phyloP scores from a whole-genome alignment of 1,284 basidiomycete species.

The Lignosus rhinocerotis region DNA sequence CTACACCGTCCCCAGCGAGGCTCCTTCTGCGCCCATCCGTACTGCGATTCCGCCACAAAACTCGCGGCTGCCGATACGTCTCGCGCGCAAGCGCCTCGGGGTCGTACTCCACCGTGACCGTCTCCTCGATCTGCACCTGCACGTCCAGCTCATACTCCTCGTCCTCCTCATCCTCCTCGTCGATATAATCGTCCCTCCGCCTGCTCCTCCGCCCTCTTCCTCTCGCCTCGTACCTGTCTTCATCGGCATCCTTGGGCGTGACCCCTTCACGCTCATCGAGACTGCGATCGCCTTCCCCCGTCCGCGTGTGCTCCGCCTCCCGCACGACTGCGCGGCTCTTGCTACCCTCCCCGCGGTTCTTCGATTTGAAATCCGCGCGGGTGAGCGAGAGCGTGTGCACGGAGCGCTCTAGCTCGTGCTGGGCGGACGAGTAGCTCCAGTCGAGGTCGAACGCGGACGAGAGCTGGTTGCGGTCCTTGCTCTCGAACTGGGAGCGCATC shows the following conservation, averaged over 20 bases:
- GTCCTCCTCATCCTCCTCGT: background rate
- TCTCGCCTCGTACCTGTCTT: background rate
- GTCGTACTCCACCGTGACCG: conserved; percentile 23
- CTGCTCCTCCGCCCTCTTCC: background rate
- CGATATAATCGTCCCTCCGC: background rate
- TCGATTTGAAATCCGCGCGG: background rate
- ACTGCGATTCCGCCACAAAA: conserved; percentile 13
- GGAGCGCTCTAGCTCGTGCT: background rate
- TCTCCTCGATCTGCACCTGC: conserved; percentile 25
- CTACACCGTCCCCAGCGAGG: no score
- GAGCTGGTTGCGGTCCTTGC: conserved; percentile 10
- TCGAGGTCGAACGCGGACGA: conserved; percentile 13
- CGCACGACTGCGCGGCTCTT: background rate
- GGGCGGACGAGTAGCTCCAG: conserved; percentile 8
- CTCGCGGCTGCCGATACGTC: conserved; percentile 20
- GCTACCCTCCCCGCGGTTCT: background rate
- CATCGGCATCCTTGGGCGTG: background rate
- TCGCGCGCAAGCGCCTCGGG: conserved; percentile 14
- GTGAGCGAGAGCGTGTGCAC: background rate
- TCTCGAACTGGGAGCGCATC: conserved; percentile 26
- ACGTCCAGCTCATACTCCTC: conserved; percentile 18
- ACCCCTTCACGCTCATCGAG: background rate
- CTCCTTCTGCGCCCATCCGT: background rate
- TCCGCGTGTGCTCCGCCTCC: background rate
- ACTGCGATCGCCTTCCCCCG: background rate